A percentile compares a stretch with the other conserved stretches of the same genome.
Evolutionary conservation across 306 rosid species (phyloP).

Genomic region (Astragalus membranaceus): DNA sequence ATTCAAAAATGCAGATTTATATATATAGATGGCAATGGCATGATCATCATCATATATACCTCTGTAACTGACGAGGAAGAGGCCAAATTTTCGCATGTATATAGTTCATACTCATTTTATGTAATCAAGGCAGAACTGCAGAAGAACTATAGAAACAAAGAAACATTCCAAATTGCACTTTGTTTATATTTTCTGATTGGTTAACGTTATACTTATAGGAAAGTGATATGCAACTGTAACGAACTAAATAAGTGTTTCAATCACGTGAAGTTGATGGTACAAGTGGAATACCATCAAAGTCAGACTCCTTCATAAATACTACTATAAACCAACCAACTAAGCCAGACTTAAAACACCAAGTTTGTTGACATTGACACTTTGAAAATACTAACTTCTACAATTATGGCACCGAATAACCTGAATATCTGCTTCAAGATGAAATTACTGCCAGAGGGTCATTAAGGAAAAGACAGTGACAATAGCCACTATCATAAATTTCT

Average conservation of each 20-base stretch:
- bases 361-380: constrained; percentile 1
- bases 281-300: neutral
- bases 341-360: neutral
- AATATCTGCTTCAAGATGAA: neutral
- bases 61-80: too few species aligned
- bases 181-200: neutral
- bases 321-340: constrained; percentile 4
- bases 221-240: neutral
- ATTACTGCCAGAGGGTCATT: neutral
- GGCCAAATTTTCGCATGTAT: too few species aligned
- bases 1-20: neutral
- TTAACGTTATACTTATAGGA: neutral
- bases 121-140: neutral
- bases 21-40: too few species aligned
- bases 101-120: too few species aligned
- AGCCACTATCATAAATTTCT: neutral
- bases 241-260: neutral
- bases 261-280: constrained; percentile 8
- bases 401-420: constrained; percentile 10
- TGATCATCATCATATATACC: too few species aligned
- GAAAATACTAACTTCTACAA: neutral
- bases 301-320: neutral
- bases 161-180: neutral
- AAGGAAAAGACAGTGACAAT: neutral
- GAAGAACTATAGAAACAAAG: too few species aligned